These are phyloP conservation scores for Geotrichum reessii DNA, from an alignment of 1,139 yeast species.

Conservation along the genomic window DNA sequence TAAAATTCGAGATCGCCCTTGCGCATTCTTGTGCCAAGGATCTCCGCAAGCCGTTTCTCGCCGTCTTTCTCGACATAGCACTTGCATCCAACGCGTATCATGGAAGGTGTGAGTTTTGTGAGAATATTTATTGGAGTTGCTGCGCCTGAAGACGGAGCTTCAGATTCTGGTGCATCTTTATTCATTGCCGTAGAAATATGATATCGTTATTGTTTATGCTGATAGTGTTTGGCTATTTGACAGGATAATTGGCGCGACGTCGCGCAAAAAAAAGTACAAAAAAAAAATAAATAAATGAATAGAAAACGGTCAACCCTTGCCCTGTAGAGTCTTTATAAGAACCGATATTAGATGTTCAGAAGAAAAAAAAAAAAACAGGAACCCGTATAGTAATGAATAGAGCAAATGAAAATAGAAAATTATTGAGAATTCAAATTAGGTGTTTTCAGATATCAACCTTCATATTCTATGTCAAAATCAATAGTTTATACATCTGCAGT, in stretches of 20 bases:
- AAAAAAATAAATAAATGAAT: no score
- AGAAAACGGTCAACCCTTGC: slow-evolving; percentile 3
- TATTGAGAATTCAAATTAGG: no score
- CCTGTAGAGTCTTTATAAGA: background rate
- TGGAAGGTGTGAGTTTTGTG: slow-evolving; percentile 10
- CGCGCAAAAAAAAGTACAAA: background rate
- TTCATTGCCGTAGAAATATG: background rate
- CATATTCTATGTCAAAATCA: no score
- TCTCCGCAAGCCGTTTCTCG: slow-evolving; percentile 75
- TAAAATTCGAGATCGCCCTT: slow-evolving; percentile 78
- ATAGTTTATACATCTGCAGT: no score
- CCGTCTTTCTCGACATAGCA: slow-evolving; percentile 77
- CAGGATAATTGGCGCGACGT: background rate
- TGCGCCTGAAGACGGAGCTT: slow-evolving; percentile 1
- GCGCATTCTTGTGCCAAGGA: slow-evolving; percentile 67
- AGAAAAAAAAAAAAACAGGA: no score
- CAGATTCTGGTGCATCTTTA: slow-evolving; percentile 4
- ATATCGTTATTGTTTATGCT: no score
- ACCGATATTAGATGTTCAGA: background rate
- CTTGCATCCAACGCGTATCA: slow-evolving; percentile 54
- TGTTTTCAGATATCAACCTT: no score
- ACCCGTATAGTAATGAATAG: no score
- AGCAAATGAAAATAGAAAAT: no score
- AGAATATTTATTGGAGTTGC: slow-evolving; percentile 6
- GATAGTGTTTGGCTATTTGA: background rate